A percentile compares a stretch with the other conserved stretches of the same genome.
Conservation (phyloP, 2,329 filamentous ascomycete species). For the Apiospora rasikravindrae region DNA sequence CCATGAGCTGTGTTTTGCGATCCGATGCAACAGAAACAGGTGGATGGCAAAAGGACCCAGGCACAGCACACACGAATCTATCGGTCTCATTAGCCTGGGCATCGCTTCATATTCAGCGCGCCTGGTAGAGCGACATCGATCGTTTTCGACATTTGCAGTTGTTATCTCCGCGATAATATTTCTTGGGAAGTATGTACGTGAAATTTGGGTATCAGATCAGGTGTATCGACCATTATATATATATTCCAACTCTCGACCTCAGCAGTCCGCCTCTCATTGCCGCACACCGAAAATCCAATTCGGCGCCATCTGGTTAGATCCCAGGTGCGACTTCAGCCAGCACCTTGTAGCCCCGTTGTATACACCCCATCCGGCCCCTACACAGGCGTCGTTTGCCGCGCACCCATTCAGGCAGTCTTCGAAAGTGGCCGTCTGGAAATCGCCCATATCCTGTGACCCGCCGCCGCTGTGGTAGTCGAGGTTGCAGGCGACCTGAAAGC, state of each 20-base stretch:
- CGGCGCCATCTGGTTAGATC: slow-evolving; percentile 30
- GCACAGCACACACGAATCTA: not conserved
- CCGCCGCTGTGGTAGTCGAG: slow-evolving; percentile 40
- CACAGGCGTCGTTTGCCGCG: slow-evolving; percentile 35
- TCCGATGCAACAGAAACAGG: not conserved
- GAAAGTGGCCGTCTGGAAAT: slow-evolving; percentile 32
- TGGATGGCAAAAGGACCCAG: not conserved
- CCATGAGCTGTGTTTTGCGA: not conserved
- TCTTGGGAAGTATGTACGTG: not conserved
- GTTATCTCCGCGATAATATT: not conserved
- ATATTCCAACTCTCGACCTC: not conserved
- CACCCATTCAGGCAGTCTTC: slow-evolving; percentile 41
- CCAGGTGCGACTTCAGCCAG: slow-evolving; percentile 43
- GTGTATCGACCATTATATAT: not conserved
- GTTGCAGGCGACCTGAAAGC: slow-evolving; percentile 41
- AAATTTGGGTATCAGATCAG: slow-evolving; percentile 8
- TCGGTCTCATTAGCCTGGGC: too few relatives aligned
- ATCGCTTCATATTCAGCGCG: not conserved
- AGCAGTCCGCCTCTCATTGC: slow-evolving; percentile 22
- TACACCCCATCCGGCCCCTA: slow-evolving; percentile 43
- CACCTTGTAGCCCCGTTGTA: slow-evolving; percentile 36
- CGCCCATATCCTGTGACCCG: slow-evolving; percentile 38
- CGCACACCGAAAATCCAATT: slow-evolving; percentile 41
- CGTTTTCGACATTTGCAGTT: not conserved
- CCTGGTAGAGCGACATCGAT: not conserved